Percentiles rank a stretch among this genome's conserved stretches.
Evolutionary conservation across 805 yeast genomes (phyloP).

Genomic region (Candida montana): DNA sequence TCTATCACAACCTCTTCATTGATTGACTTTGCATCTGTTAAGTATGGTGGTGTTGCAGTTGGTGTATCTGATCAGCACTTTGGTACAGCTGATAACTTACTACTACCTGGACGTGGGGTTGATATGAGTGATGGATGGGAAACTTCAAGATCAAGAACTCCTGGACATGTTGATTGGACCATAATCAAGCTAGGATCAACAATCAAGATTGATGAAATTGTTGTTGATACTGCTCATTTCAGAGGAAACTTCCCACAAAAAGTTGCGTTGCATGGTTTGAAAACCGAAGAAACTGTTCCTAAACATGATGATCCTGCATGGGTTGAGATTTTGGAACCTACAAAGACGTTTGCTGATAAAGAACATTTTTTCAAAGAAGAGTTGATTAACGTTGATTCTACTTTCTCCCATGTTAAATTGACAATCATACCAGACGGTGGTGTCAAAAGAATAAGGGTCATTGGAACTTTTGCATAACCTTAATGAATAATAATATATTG

Average conservation of each 20-base stretch:
- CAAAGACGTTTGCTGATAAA: slow-evolving; percentile 77
- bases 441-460: slow-evolving; percentile 81
- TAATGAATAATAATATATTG: background rate
- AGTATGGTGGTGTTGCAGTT: slow-evolving; percentile 86
- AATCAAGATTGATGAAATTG: slow-evolving; percentile 50
- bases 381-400: slow-evolving; percentile 25
- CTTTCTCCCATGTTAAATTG: slow-evolving; percentile 65
- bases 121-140: slow-evolving; percentile 99
- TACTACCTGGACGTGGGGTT: slow-evolving; percentile 89
- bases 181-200: slow-evolving; percentile 70
- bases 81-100: slow-evolving; percentile 83
- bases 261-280: slow-evolving; percentile 61
- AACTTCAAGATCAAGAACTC: slow-evolving; percentile 78
- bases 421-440: slow-evolving; percentile 97
- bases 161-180: slow-evolving; percentile 91
- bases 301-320: slow-evolving; percentile 44
- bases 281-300: slow-evolving; percentile 32
- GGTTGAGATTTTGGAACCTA: slow-evolving; percentile 57
- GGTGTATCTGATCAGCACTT: slow-evolving; percentile 88
- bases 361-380: slow-evolving; percentile 56
- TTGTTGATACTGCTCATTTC: slow-evolving; percentile 89
- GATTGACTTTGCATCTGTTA: slow-evolving; percentile 74
- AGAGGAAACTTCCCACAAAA: slow-evolving; percentile 93
- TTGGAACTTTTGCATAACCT: slow-evolving; percentile 41
- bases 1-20: slow-evolving; percentile 22